Conservation (phyloP, 192 early-diverging fungal species). For the Entrophospora sp. region DNA sequence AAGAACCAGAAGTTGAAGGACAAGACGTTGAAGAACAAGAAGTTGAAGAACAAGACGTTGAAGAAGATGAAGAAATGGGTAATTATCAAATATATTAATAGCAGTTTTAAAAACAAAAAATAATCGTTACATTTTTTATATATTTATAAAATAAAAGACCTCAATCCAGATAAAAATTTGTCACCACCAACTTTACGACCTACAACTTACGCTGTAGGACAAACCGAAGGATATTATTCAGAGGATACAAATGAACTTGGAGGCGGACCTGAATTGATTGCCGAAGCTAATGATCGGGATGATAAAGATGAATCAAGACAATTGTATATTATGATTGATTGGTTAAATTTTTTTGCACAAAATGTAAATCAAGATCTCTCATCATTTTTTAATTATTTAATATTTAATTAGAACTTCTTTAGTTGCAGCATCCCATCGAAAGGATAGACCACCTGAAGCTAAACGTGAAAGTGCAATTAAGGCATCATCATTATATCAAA, state of each 20-base stretch:
- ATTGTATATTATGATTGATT: constrained; percentile 12
- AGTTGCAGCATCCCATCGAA: constrained; percentile 8
- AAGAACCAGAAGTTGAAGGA: too few relatives aligned
- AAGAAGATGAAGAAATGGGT: not conserved
- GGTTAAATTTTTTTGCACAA: too few relatives aligned
- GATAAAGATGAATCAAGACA: not conserved
- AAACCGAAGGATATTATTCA: not conserved
- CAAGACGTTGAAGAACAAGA: not conserved
- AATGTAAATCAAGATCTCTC: too few relatives aligned
- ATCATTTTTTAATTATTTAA: not conserved
- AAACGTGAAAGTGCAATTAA: constrained; percentile 7
- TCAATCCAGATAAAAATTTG: not conserved
- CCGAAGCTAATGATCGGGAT: not conserved
- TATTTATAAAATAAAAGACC: too few relatives aligned
- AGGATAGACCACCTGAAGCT: not conserved
- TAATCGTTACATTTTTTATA: too few relatives aligned
- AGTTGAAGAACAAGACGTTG: not conserved
- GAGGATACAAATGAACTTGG: not conserved
- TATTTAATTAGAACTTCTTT: not conserved
- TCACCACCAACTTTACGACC: not conserved
- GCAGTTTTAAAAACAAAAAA: not conserved
- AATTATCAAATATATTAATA: not conserved
- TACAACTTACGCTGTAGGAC: not conserved
- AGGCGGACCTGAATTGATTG: not conserved
- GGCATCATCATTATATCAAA: constrained; percentile 3